Conservation (phyloP, 305 asterid genomes). For the Rubia tinctorum region DNA sequence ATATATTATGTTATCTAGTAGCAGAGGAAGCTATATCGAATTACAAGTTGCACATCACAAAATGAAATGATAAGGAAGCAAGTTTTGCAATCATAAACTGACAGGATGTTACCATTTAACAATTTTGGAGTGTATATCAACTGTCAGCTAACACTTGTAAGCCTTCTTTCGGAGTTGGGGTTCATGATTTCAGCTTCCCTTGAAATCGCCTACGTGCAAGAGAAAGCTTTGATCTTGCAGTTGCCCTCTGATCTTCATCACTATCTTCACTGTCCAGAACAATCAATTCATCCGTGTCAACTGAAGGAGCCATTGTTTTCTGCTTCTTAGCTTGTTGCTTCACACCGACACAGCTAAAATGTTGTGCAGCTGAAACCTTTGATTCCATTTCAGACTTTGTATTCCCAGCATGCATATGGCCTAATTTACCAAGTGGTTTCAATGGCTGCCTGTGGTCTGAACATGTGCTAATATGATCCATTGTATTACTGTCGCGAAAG, state of each 20-base stretch:
- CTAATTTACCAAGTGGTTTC: conserved; percentile 26
- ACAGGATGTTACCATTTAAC: too few relatives aligned
- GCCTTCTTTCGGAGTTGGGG: neutral
- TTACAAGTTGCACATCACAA: neutral
- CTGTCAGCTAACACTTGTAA: neutral
- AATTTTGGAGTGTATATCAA: too few relatives aligned
- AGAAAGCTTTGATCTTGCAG: conserved; percentile 51
- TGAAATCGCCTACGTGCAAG: conserved; percentile 40
- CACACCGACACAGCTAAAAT: conserved; percentile 20
- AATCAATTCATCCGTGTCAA: conserved; percentile 45
- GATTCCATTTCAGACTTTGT: conserved; percentile 26
- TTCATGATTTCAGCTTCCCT: conserved; percentile 39
- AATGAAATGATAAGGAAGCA: neutral
- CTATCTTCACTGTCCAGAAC: conserved; percentile 84
- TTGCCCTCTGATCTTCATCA: conserved; percentile 43
- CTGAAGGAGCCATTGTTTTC: conserved; percentile 22
- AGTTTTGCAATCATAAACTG: neutral
- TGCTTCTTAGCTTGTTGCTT: conserved; percentile 27
- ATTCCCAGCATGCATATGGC: conserved; percentile 16
- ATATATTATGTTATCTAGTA: neutral
- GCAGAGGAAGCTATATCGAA: conserved; percentile 1
- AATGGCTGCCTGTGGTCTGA: conserved; percentile 23
- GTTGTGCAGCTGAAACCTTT: conserved; percentile 9
- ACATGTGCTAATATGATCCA: neutral
- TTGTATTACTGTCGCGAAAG: conserved; percentile 18